phyloP scores from a whole-genome alignment of 2,329 filamentous ascomycete species.

The Nothophaeocryptopus gaeumannii region DNA sequence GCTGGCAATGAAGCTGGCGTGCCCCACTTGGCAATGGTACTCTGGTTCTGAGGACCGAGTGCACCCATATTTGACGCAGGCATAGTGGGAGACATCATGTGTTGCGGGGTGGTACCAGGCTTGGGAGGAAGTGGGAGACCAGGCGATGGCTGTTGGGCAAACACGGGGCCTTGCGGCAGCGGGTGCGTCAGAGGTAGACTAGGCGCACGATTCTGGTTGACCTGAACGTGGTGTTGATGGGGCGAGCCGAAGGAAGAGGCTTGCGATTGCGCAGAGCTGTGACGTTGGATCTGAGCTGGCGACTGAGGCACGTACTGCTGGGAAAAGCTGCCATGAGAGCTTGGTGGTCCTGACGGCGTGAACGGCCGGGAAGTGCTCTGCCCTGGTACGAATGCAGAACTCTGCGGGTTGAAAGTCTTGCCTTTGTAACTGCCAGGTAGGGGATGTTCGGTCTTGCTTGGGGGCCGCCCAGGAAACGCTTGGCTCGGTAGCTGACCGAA shows the following conservation, averaged over 20 bases:
- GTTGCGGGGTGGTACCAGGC: conserved; percentile 21
- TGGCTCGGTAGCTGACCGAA: conserved; percentile 74
- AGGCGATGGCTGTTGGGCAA: conserved; percentile 35
- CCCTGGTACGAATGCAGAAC: conserved; percentile 81
- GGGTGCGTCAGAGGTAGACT: conserved; percentile 35
- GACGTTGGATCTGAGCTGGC: conserved; percentile 29
- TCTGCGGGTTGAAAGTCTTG: conserved; percentile 90
- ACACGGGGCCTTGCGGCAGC: conserved; percentile 37
- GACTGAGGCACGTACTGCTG: conserved; percentile 9
- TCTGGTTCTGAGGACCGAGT: conserved; percentile 37
- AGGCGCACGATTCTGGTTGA: conserved; percentile 17
- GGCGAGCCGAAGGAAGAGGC: conserved; percentile 29
- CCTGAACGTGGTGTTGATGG: conserved; percentile 19
- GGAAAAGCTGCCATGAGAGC: conserved; percentile 12
- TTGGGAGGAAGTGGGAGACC: conserved; percentile 35
- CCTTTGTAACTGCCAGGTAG: conserved; percentile 81
- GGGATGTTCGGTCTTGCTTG: conserved; percentile 73
- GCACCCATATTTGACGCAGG: conserved; percentile 1
- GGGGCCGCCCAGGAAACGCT: conserved; percentile 67
- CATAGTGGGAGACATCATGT: conserved; percentile 6
- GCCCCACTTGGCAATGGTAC: conserved; percentile 56
- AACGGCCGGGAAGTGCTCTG: conserved; percentile 35
- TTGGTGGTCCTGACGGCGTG: conserved; percentile 22
- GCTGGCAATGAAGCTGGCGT: conserved; percentile 54
- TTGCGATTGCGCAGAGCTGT: conserved; percentile 34